phyloP scores from a whole-genome alignment of 805 yeast genomes.

The Metschnikowia lochheadii region DNA sequence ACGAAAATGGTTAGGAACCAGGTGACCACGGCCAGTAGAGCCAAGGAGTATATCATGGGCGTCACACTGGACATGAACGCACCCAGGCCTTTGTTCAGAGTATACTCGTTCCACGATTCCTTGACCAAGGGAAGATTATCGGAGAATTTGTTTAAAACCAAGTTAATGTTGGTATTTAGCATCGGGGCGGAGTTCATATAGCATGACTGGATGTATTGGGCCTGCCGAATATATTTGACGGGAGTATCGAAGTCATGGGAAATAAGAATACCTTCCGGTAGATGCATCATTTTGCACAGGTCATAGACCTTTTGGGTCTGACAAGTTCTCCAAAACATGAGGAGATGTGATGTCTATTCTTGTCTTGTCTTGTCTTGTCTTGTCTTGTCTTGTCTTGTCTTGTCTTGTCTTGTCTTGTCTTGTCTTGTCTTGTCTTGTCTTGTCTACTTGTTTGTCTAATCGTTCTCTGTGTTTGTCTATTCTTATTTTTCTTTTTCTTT shows the following conservation, averaged over 20 bases:
- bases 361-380: no score
- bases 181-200: slow-evolving; percentile 31
- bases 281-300: slow-evolving; percentile 27
- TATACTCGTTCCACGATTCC: slow-evolving; percentile 47
- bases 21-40: slow-evolving; percentile 62
- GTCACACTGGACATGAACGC: slow-evolving; percentile 53
- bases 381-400: no score
- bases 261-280: slow-evolving; percentile 34
- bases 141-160: slow-evolving; percentile 24
- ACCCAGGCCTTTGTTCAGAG: slow-evolving; percentile 30
- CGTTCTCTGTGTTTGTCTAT: no score
- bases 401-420: no score
- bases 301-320: slow-evolving; percentile 22
- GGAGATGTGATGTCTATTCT: background rate
- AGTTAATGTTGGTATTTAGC: slow-evolving; percentile 36
- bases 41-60: slow-evolving; percentile 57
- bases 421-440: no score
- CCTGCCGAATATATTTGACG: slow-evolving; percentile 21
- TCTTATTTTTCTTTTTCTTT: no score
- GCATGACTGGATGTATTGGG: slow-evolving; percentile 31
- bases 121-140: slow-evolving; percentile 40
- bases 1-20: slow-evolving; percentile 60
- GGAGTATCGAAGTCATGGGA: slow-evolving; percentile 22
- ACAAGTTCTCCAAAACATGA: slow-evolving; percentile 35
- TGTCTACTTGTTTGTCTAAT: no score